phyloP scores from a whole-genome alignment of 257 asterid genomes.

The Ehretia macrophylla region DNA sequence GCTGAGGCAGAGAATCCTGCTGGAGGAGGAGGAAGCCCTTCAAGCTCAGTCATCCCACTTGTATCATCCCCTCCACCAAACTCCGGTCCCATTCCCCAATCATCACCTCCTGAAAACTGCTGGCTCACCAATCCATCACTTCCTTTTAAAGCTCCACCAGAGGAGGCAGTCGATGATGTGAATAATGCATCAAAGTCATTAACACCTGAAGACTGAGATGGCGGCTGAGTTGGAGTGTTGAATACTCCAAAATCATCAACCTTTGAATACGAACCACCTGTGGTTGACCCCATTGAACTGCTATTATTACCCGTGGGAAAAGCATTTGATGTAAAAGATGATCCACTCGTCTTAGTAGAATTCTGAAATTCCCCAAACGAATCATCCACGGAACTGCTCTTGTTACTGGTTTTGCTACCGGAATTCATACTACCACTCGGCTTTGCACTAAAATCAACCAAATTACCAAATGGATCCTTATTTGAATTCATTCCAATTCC shows the following conservation, averaged over 20 bases:
- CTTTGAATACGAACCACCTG: slow-evolving; percentile 19
- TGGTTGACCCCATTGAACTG: slow-evolving; percentile 36
- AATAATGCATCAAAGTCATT: slow-evolving; percentile 54
- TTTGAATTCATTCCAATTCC: slow-evolving; percentile 44
- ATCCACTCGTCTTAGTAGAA: slow-evolving; percentile 38
- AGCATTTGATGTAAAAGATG: slow-evolving; percentile 32
- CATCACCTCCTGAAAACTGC: slow-evolving; percentile 49
- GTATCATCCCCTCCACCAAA: slow-evolving; percentile 46
- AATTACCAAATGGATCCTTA: slow-evolving; percentile 77
- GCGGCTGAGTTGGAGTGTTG: slow-evolving; percentile 21
- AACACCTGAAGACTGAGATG: slow-evolving; percentile 25
- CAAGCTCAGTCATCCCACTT: slow-evolving; percentile 75
- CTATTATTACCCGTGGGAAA: slow-evolving; percentile 20
- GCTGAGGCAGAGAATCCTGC: slow-evolving; percentile 64
- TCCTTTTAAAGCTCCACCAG: slow-evolving; percentile 25
- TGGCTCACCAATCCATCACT: slow-evolving; percentile 30
- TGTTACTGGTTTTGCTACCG: slow-evolving; percentile 34
- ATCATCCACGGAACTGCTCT: slow-evolving; percentile 32
- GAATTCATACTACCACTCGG: slow-evolving; percentile 39
- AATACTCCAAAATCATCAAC: slow-evolving; percentile 29
- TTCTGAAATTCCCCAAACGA: slow-evolving; percentile 59
- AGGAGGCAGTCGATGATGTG: slow-evolving; percentile 20
- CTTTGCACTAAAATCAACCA: slow-evolving; percentile 67
- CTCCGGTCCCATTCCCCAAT: slow-evolving; percentile 61
- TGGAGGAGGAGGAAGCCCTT: slow-evolving; percentile 94